Evolutionary conservation across 169 alveolate genomes (phyloP), one percentile per base, ranked within the genome.

Genomic region (Plasmodium vinckei): DNA sequence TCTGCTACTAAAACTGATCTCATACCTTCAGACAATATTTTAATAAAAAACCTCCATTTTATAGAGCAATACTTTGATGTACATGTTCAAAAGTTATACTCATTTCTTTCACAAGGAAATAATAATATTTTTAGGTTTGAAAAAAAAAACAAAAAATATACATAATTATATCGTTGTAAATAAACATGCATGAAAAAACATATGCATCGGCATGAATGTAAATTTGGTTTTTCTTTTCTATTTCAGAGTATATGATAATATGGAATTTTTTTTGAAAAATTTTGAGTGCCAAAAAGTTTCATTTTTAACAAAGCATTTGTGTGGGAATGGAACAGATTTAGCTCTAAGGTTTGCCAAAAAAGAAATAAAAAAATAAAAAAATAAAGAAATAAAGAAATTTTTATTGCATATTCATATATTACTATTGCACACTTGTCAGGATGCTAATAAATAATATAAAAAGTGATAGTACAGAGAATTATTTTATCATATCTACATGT

Each of bases 271-370:
- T 54, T 23, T 47, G 2, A 19, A n/a, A 9, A 47, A 75, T 21
- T 60, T 46, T 12, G 49, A 75, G 53, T 75, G 49, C 42, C 70
- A 63, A 23, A 75, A 47, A 25, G 67, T 75, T 17, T 61, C 67
- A 33, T 75, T 61, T 63, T 12, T 75, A 42, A 75, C 88, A 46
- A 75, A 75, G 23, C 88, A 75, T 54, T 63, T 75, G 60, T 75
- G 88, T 63, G 88, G 88, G 15, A 75, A 75, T 56, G 88, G 88
- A 10, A 75, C 67, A 17, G 73, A 75, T 54, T 25, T 75, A 46
- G 88, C 73, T 10, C 23, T 75, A 61, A 51, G 61, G 88, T 61
- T 56, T 19, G 57, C 25, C 19, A 12, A 49, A 51, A 49, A 49
- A 13, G 15, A 13, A 13, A 25, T 1, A 25, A 27, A 27, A 27